Base-by-base conservation (phyloP, 768 basidiomycete genomes). In the Phaeotremella skinneri region DNA sequence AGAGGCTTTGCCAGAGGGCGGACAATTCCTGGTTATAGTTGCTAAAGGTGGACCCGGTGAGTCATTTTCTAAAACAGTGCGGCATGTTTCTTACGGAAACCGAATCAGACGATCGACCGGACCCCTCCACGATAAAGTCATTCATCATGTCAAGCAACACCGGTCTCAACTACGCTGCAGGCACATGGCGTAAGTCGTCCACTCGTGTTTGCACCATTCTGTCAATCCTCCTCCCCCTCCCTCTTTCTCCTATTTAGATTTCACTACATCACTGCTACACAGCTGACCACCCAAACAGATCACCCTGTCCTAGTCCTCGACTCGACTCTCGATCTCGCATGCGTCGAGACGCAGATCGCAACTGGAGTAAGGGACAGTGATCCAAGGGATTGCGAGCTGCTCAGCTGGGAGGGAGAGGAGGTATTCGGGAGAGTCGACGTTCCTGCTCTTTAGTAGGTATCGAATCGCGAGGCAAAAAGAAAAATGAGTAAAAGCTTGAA, bases 301-400 rank as follows among this genome's bases (percentile, higher is more conserved):
- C 92, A 96, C 80, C 92, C 94, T 1, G 89, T 94, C 84, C 85
- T 91, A 14, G 62, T 71, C 6, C 61, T 74, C 14, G 74, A 68
- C 50, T 60, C 67, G 31, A 59, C 74, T 27, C 65, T 76, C 29
- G 78, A 80, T 55, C 76, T 80, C 56, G 76, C 89, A 7, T 98
- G 94, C 70, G 84, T 98, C 7, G 94, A 97, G 78, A 90, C 91
- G 23, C 93, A 98, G 76, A 85, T 94, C 53, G 91, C 91, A 4
- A 83, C 89, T 57, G 69, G 75, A 4, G 88, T 88, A 0, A 83
- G 84, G 50, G 70, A 70, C 57, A 32, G 62, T 0, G 80, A 83
- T 60, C 52, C 60, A 20, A 45, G 71, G 21, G 96, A 99, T 76
- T 98, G 94, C 74, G 91, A 99, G 77, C 83, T 97, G 55, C 68